Evolutionary conservation across 306 rosid genomes (phyloP).

Genomic region (Cucumis melo): DNA sequence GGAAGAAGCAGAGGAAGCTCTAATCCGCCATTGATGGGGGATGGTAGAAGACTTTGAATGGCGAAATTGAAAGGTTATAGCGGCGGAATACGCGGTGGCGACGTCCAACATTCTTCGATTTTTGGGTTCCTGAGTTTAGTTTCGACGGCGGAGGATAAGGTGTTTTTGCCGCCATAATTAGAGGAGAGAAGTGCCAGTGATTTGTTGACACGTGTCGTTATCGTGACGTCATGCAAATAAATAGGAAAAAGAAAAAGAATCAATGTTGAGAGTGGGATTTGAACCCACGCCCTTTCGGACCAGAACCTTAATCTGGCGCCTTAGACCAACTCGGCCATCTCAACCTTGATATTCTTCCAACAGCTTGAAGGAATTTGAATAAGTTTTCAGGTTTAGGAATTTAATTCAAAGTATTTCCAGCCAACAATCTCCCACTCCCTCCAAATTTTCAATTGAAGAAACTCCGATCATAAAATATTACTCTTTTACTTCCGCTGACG

Average conservation of each 20-base stretch:
- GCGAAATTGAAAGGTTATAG: neutral
- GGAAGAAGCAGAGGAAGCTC: conserved; percentile 61
- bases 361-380: no score
- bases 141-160: conserved; percentile 1
- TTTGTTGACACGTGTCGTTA: neutral
- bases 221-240: neutral
- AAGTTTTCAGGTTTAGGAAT: no score
- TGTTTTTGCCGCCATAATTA: conserved; percentile 10
- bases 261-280: conserved; percentile 29
- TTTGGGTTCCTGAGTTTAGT: neutral
- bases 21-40: conserved; percentile 20
- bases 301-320: conserved; percentile 1
- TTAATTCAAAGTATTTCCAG: no score
- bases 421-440: neutral
- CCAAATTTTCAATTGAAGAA: neutral
- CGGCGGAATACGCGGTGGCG: neutral
- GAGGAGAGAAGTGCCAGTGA: neutral
- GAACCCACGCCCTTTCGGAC: conserved; percentile 16
- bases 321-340: conserved; percentile 1
- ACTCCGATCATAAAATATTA: neutral
- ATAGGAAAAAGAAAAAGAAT: no score
- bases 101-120: neutral
- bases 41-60: conserved; percentile 8
- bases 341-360: neutral
- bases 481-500: neutral